phyloP scores from a whole-genome alignment of 1,284 basidiomycete genomes.

The Ganoderma lingzhi region DNA sequence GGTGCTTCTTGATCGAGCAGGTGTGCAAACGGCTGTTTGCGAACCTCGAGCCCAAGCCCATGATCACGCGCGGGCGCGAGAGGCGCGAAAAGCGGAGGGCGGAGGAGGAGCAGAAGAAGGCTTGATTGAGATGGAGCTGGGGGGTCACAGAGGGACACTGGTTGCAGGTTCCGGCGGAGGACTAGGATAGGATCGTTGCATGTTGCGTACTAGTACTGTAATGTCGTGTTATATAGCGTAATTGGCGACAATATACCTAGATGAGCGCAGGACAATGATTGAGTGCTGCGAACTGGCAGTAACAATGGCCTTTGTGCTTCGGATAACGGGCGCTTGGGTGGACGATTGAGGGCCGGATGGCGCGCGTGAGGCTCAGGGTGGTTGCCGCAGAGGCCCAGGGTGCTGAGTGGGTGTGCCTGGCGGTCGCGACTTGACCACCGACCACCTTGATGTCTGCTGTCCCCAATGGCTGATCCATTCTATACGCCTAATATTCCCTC shows the following conservation, averaged over 20 bases:
- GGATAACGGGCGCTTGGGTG: not conserved
- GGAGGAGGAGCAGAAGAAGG: slow-evolving; percentile 27
- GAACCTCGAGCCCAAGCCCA: slow-evolving; percentile 84
- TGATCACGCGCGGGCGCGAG: slow-evolving; percentile 87
- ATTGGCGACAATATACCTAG: slow-evolving; percentile 20
- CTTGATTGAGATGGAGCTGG: not conserved
- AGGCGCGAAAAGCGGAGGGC: slow-evolving; percentile 55
- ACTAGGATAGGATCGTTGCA: not conserved
- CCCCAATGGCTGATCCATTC: slow-evolving; percentile 24
- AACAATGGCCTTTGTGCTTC: not conserved
- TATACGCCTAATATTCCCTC: not conserved
- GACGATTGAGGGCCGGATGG: not conserved
- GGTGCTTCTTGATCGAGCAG: slow-evolving; percentile 88
- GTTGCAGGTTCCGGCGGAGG: not conserved
- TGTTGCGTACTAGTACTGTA: slow-evolving; percentile 21
- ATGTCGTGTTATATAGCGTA: slow-evolving; percentile 24
- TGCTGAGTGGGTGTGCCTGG: not conserved
- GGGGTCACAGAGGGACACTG: not conserved
- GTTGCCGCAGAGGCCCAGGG: not conserved
- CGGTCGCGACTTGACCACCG: slow-evolving; percentile 1
- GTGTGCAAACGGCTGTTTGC: slow-evolving; percentile 90
- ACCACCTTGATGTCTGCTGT: slow-evolving; percentile 14
- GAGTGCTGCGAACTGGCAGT: not conserved
- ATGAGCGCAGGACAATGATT: slow-evolving; percentile 12
- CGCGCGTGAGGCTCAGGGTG: not conserved